Evolutionary conservation across 169 alveolate species (phyloP).

Genomic region (Plasmodium reichenowi): DNA sequence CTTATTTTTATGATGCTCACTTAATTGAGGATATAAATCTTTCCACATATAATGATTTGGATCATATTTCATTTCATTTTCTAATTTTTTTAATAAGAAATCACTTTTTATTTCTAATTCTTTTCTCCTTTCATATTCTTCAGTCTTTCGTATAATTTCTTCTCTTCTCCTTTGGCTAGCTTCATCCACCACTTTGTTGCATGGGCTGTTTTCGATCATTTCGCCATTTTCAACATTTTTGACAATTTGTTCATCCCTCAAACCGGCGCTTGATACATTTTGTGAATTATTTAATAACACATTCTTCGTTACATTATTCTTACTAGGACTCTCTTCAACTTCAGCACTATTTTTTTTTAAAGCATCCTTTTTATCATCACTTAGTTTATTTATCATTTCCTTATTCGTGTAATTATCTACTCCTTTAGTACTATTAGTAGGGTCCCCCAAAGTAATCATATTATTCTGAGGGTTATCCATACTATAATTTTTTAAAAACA

Average conservation of each 20-base stretch:
- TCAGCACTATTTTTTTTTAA: not conserved
- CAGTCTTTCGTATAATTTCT: conserved; percentile 37
- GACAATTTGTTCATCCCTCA: no score
- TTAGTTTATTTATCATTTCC: not conserved
- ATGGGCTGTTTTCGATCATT: not conserved
- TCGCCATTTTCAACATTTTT: not conserved
- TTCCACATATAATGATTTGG: conserved; percentile 77
- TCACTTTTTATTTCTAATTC: conserved; percentile 63
- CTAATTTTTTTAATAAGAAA: conserved; percentile 54
- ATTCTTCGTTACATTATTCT: not conserved
- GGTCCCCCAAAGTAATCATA: no score
- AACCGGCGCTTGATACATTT: no score
- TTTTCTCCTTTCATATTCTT: conserved; percentile 69
- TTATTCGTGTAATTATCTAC: not conserved
- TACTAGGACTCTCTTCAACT: not conserved
- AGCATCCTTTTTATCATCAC: not conserved
- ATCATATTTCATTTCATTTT: conserved; percentile 76
- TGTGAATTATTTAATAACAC: not conserved
- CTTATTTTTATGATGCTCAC: conserved; percentile 45
- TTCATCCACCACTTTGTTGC: not conserved
- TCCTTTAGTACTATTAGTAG: not conserved
- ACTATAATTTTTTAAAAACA: conserved; percentile 40
- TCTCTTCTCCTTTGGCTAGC: not conserved
- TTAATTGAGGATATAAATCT: conserved; percentile 72
- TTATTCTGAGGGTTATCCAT: not conserved